Evolutionary conservation across 2,329 filamentous ascomycete genomes (phyloP), one percentile per base, ranked within the genome.

Genomic region (Geosmithia morbida): DNA sequence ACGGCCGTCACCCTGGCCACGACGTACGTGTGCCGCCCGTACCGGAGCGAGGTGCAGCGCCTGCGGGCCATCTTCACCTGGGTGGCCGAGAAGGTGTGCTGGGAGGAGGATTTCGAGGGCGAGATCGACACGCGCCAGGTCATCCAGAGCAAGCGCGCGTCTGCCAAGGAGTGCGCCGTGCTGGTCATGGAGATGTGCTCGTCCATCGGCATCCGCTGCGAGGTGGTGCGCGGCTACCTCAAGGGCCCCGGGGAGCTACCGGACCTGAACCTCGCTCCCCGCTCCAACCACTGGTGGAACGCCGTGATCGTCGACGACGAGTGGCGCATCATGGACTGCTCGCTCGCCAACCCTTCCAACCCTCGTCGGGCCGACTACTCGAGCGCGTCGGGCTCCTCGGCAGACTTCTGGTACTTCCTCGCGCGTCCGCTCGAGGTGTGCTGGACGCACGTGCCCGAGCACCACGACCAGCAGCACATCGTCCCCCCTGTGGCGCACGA

Each of bases 241-340:
- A 98, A 98, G 62, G 74, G 77, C 1, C 92, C 92, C 0, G 90
- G 90, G 1, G 92, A 97, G 57, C 68, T 82, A 7, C 71, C 84
- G 1, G 89, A 97, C 56, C 70, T 88, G 42, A 85, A 85, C 51
- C 83, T 83, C 49, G 79, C 90, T 61, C 86, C 87, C n/a, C 79
- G 83, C 29, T 76, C 90, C 0, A 98, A 98, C 58, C 92, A 98
- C 65, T 97, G 85, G 81, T 98, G 92, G 92, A 98, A 98, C 56
- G 82, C 87, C 1, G 87, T 97, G 17, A 68, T 96, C 37, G 81
- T 96, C 8, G 92, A 98, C 61, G 83, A 85, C 19, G 88, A 96
- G 65, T 98, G 92, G 92, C 84, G 92, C 46, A 85, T 97, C 53
- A 87, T 98, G 69, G 92, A 98, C 62, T 92, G 87, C 61, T 94